Evolutionary conservation across 2,329 filamentous ascomycete genomes (phyloP), one percentile per base, ranked within the genome.

Genomic region (Arachnomyces sp.): DNA sequence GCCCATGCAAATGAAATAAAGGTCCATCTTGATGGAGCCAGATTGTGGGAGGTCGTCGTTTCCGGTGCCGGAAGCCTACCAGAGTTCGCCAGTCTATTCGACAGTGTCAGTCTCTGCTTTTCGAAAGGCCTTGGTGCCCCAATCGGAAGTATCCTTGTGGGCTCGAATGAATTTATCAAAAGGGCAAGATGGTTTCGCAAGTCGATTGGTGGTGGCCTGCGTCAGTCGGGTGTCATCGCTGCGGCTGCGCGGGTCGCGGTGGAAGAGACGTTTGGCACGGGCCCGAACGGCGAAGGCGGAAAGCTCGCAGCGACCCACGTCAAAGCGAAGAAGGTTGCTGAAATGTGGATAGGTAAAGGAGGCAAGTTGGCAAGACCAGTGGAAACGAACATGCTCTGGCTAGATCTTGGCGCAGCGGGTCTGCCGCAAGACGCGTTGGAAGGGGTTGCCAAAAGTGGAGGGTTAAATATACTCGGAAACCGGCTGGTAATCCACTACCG

Each of bases 371-470:
- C 72, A 14, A 71, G 81, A 44, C 82, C 84, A 0, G 81, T 84
- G 1, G 81, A 94, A 56, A 93, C 87, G n/a, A 94, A 94, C 64
- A 93, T 94, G 85, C 78, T 86, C 28, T 94, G 86, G 86, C 55
- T 93, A 43, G 82, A 93, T 59, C 66, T 92, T 12, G 73, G 78
- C 21, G 72, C 73, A 1, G 74, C 76, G 8, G 75, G 76, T 0
- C 58, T 81, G 25, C 64, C 67, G 3, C 57, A 57, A 3, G 69
- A 74, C 38, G 67, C 73, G 31, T 75, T 80, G 44, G 69, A 74
- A 7, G 66, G 69, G 42, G 60, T 75, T 29, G 78, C 71, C 2
- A 62, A 74, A 45, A 70, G 75, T 51, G 70, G 75, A 40, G 80
- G 80, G 0, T 50, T 86, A 40, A 72, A 66, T 46, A 55, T 81